Base-by-base conservation (phyloP, 441 rosid genomes). In the Pelargonium cotyledonis region DNA sequence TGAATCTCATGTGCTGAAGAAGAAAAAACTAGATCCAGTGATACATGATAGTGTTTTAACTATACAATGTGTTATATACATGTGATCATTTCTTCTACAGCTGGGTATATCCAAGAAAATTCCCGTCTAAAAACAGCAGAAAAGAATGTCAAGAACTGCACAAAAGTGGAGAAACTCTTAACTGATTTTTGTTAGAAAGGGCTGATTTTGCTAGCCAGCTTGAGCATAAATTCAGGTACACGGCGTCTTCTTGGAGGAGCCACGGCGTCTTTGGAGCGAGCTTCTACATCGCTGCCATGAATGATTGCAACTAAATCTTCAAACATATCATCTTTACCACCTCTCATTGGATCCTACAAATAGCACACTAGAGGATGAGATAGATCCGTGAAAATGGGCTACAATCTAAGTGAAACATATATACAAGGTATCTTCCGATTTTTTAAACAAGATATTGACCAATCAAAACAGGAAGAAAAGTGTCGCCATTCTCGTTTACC, bases 301-400 rank as follows among this genome's bases (percentile, higher is more conserved):
- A 95, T 74, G 55, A 83, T 78, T 64, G 86, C 73, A 47, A 91
- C 89, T 29, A 91, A 66, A 70, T 87, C 97, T 83, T 91, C 95
- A 70, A 90, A 87, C 94, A 95, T 78, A 61, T 83, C 85, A 71
- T 95, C 99, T 66, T 40, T 83, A 14, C 97, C 97, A 46, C 99
- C 99, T 80, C 97, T 88, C 99, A 95, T 89, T 35, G 97, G 99
- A 83, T 91, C 99, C 99, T 94, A 80, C 6, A 26, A 8, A 53
- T 6, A 35, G 14, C 75, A 46, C 15, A 1, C 58, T n/a, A 8
- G 11, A 11, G 12, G 18, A 51, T 14, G 18, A 51, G 57, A n/a
- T n/a, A n/a, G n/a, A n/a, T n/a, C n/a, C n/a, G n/a, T n/a, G n/a
- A n/a, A n/a, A n/a, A n/a, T n/a, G n/a, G n/a, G n/a, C n/a, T n/a